A percentile compares a stretch with the other conserved stretches of the same genome.
Evolutionary conservation across 257 asterid genomes (phyloP).

Genomic region (Osmanthus fragrans): DNA sequence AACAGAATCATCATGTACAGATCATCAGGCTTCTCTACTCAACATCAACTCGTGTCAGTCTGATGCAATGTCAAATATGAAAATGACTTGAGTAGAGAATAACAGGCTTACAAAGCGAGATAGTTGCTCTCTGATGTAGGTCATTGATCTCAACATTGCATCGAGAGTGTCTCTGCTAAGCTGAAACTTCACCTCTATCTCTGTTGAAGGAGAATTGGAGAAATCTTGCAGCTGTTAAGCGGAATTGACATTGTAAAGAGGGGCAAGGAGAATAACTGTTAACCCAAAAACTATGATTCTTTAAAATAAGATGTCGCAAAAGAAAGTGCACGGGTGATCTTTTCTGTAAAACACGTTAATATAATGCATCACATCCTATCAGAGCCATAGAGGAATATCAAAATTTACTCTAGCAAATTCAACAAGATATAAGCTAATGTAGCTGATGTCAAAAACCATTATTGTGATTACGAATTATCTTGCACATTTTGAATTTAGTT

Average conservation of each 20-base stretch:
- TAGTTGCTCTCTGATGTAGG: slow-evolving; percentile 38
- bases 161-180: slow-evolving; percentile 41
- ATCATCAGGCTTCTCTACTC: not conserved
- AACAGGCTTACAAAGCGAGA: slow-evolving; percentile 30
- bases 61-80: not conserved
- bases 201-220: slow-evolving; percentile 33
- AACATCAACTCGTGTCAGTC: not conserved
- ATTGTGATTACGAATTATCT: not conserved
- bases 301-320: not conserved
- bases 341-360: not conserved
- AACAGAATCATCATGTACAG: not conserved
- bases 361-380: not conserved
- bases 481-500: not conserved
- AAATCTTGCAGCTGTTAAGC: slow-evolving; percentile 43
- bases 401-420: not conserved
- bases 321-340: not conserved
- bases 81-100: not conserved
- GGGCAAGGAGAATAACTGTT: slow-evolving; percentile 15
- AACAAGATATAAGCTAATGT: not conserved
- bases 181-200: slow-evolving; percentile 50
- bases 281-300: not conserved
- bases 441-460: not conserved
- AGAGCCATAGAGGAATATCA: not conserved
- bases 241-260: not conserved
- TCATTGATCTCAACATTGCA: slow-evolving; percentile 47